Percentiles rank a stretch among this genome's conserved stretches.
Conservation (phyloP, 2,329 filamentous ascomycete species). For the Zasmidium cellare region DNA sequence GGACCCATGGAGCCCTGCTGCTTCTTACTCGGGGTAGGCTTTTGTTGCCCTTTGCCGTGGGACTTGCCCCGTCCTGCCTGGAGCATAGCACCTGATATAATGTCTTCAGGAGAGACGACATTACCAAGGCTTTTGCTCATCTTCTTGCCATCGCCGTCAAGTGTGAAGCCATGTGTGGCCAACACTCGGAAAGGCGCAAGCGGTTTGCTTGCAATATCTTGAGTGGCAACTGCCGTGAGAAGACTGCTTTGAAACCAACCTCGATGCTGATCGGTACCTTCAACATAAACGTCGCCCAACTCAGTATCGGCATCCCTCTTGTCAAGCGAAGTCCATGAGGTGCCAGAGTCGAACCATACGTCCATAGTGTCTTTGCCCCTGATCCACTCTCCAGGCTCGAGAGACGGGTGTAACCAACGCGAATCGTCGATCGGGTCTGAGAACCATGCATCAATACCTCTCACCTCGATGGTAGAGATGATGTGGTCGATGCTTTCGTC, state of each 20-base stretch:
- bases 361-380: constrained; percentile 97
- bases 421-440: constrained; percentile 73
- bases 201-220: constrained; percentile 43
- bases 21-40: constrained; percentile 26
- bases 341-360: constrained; percentile 98
- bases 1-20: constrained; percentile 61
- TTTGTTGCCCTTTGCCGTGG: constrained; percentile 43
- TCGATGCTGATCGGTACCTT: constrained; percentile 93
- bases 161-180: constrained; percentile 93
- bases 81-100: constrained; percentile 80
- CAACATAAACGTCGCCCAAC: constrained; percentile 81
- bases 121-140: constrained; percentile 99
- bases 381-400: constrained; percentile 60
- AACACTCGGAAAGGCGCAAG: constrained; percentile 78
- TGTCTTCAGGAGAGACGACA: constrained; percentile 73
- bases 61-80: constrained; percentile 53
- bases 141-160: constrained; percentile 88
- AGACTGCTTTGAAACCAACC: constrained; percentile 99
- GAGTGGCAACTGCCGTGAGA: constrained; percentile 75
- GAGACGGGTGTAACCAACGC: constrained; percentile 70
- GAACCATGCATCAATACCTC: constrained; percentile 94
- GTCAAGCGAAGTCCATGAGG: constrained; percentile 72
- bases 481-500: constrained; percentile 80
- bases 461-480: constrained; percentile 71
- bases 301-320: constrained; percentile 38